Evolutionary conservation across 1,284 basidiomycete species (phyloP).

Genomic region (Cryptococcus maquisensis): DNA sequence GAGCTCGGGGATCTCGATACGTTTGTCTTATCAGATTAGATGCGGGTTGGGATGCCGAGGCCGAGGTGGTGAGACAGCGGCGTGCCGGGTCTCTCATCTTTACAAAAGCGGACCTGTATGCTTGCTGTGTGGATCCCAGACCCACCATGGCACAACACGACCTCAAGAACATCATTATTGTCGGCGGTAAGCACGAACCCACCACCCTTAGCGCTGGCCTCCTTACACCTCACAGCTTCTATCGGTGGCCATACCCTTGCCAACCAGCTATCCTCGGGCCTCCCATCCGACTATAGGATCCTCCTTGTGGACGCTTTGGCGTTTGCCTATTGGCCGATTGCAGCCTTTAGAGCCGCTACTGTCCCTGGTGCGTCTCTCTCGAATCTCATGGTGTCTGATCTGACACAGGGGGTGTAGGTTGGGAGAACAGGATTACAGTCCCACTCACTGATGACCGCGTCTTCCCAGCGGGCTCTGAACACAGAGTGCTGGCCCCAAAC

Average conservation of each 20-base stretch:
- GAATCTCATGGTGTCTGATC: background rate
- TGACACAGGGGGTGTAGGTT: conserved; percentile 23
- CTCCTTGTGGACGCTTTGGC: conserved; percentile 48
- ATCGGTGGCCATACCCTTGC: conserved; percentile 34
- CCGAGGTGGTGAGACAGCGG: too few species aligned
- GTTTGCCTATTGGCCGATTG: conserved; percentile 42
- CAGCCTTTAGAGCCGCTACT: conserved; percentile 45
- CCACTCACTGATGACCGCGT: conserved; percentile 32
- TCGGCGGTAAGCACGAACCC: conserved; percentile 25
- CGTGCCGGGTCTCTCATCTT: too few species aligned
- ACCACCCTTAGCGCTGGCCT: background rate
- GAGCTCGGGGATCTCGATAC: too few species aligned
- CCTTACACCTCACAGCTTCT: conserved; percentile 23
- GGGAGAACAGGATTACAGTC: conserved; percentile 41
- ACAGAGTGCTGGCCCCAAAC: conserved; percentile 35
- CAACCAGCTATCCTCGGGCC: conserved; percentile 31
- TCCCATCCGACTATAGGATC: conserved; percentile 47
- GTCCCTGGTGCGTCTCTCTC: conserved; percentile 31
- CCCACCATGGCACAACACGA: conserved; percentile 10
- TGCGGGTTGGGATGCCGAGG: too few species aligned
- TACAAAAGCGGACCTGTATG: too few species aligned
- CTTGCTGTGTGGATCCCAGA: too few species aligned
- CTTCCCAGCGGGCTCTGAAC: conserved; percentile 31
- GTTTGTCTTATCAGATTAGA: too few species aligned
- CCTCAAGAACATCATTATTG: conserved; percentile 30